phyloP scores from a whole-genome alignment of 202 grass and related monocot species.

The Schoenoplectus triqueter region DNA sequence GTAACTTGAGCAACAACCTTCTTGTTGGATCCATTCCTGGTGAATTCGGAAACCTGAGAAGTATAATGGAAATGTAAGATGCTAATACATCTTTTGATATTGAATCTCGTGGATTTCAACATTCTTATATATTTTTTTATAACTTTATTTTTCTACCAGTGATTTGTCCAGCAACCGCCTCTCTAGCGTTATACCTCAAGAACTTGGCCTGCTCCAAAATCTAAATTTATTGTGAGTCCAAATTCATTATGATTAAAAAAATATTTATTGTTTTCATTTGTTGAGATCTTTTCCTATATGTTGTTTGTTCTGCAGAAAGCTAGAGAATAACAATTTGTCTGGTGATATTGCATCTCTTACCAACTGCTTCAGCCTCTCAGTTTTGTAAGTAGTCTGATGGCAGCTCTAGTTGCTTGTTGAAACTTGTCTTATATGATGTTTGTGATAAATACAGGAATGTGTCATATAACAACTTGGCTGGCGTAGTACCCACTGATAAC shows the following conservation, averaged over 20 bases:
- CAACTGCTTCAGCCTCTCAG: conserved; percentile 81
- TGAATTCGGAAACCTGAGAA: conserved; percentile 92
- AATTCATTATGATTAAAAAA: conserved; percentile 29
- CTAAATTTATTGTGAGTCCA: conserved; percentile 63
- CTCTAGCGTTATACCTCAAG: conserved; percentile 61
- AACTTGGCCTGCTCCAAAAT: conserved; percentile 79
- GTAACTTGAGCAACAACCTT: conserved; percentile 87
- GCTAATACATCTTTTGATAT: not conserved
- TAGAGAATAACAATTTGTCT: conserved; percentile 86
- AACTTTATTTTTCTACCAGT: conserved; percentile 52
- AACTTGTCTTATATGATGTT: not conserved
- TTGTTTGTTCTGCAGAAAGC: conserved; percentile 59
- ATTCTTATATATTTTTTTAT: not conserved
- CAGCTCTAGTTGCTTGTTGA: conserved; percentile 13
- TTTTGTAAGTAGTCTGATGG: conserved; percentile 59
- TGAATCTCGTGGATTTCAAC: not conserved
- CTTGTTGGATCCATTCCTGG: conserved; percentile 66
- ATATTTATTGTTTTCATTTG: not conserved
- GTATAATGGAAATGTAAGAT: conserved; percentile 90
- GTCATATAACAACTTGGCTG: conserved; percentile 85
- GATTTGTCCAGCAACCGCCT: conserved; percentile 74
- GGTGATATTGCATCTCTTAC: conserved; percentile 80
- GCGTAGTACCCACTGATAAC: conserved; percentile 68
- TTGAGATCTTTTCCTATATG: not conserved
- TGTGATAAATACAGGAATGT: conserved; percentile 66